Percentiles rank a stretch among this genome's conserved stretches.
Evolutionary conservation across 1,284 basidiomycete genomes (phyloP).

Genomic region (Austropuccinia psidii): DNA sequence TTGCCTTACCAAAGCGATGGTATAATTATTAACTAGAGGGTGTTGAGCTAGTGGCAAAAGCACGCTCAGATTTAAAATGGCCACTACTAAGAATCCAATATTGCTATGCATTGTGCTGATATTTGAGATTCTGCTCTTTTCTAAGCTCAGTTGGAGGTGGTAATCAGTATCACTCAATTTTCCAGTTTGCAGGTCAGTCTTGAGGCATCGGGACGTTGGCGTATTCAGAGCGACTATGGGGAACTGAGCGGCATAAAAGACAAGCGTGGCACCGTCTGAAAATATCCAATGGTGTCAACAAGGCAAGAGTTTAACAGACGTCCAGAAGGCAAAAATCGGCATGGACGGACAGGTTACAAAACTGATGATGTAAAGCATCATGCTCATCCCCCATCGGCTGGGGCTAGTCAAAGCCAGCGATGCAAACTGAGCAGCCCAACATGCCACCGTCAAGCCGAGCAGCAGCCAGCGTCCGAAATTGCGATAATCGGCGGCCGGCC

Average conservation of each 20-base stretch:
- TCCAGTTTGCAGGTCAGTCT: not conserved
- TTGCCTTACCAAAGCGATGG: conserved; percentile 26
- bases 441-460: conserved; percentile 24
- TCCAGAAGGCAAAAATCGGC: not conserved
- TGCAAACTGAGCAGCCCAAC: conserved; percentile 29
- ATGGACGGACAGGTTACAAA: conserved; percentile 27
- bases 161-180: not conserved
- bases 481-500: conserved; percentile 25
- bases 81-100: conserved; percentile 23
- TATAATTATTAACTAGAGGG: conserved; percentile 24
- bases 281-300: not conserved
- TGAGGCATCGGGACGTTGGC: not conserved
- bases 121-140: conserved; percentile 24
- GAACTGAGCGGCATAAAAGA: conserved; percentile 34
- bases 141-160: conserved; percentile 5
- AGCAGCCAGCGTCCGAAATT: conserved; percentile 26
- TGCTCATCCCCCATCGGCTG: conserved; percentile 16
- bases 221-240: conserved; percentile 24
- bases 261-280: conserved; percentile 34
- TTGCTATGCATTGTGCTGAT: conserved; percentile 34
- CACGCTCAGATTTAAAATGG: conserved; percentile 12
- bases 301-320: not conserved
- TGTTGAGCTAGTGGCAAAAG: conserved; percentile 27
- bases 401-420: conserved; percentile 8
- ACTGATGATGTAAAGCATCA: conserved; percentile 33